A percentile compares a stretch with the other conserved stretches of the same genome.
These are phyloP conservation scores for Auricularia sp. DNA, from an alignment of 768 basidiomycete genomes.

Conservation along the genomic window DNA sequence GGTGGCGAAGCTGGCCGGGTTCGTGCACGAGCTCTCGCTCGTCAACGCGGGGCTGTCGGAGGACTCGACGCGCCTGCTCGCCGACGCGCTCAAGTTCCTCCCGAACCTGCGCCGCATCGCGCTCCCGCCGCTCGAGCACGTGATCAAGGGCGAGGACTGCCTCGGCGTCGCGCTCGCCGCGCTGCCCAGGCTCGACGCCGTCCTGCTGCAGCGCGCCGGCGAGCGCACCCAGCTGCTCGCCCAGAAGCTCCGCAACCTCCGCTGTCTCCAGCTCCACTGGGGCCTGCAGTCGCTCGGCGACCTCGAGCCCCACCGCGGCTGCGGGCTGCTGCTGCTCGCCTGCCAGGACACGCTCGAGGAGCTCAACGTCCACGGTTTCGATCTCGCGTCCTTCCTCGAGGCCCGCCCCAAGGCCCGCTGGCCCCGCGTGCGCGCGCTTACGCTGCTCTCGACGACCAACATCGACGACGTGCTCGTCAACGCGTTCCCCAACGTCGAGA, in stretches of 20 bases:
- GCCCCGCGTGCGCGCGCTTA: neutral
- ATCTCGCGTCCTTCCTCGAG: slow-evolving; percentile 1
- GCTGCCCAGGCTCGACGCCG: slow-evolving; percentile 4
- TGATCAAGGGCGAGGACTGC: slow-evolving; percentile 4
- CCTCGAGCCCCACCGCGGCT: neutral
- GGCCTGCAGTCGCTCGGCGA: neutral
- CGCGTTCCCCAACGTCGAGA: neutral
- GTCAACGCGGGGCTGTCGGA: neutral
- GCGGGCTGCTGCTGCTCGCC: neutral
- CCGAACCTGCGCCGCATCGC: slow-evolving; percentile 13
- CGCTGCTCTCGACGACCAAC: neutral
- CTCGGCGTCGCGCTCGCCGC: slow-evolving; percentile 8
- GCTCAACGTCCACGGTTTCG: neutral
- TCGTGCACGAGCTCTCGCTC: neutral
- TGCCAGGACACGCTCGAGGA: neutral
- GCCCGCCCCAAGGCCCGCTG: neutral
- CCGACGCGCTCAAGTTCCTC: slow-evolving; percentile 11
- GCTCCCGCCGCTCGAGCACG: slow-evolving; percentile 9
- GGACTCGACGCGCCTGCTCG: slow-evolving; percentile 2
- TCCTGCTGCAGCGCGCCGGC: neutral
- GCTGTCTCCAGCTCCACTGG: neutral
- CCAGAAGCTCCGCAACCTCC: neutral
- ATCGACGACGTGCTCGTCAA: neutral
- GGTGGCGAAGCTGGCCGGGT: neutral
- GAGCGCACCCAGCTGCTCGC: neutral